Percentiles rank a stretch among this genome's conserved stretches.
Evolutionary conservation across 495 filamentous ascomycete genomes (phyloP).

Genomic region (Tuber microsphaerosporum): DNA sequence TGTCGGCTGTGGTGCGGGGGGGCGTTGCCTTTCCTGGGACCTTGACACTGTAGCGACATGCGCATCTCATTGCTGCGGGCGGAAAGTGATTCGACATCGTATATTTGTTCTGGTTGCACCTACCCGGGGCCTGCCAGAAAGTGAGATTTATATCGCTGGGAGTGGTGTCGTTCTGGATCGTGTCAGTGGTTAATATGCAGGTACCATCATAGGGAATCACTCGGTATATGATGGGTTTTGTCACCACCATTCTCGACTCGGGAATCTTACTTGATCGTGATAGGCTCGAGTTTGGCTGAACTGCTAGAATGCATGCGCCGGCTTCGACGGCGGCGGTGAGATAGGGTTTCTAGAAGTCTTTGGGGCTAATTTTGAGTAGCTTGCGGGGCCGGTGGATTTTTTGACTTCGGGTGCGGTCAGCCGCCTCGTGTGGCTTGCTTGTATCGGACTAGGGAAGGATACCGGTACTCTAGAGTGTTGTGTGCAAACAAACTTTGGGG

Average conservation of each 20-base stretch:
- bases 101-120: no score
- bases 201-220: background rate
- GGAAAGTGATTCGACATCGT: background rate
- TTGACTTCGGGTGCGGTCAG: background rate
- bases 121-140: background rate
- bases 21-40: background rate
- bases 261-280: background rate
- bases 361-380: background rate
- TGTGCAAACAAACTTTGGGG: background rate
- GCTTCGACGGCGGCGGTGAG: background rate
- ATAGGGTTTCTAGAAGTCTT: background rate
- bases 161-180: background rate
- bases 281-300: background rate
- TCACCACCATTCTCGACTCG: background rate
- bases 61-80: background rate
- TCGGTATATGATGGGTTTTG: background rate
- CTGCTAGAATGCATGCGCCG: background rate
- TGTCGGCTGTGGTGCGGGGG: background rate
- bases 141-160: background rate
- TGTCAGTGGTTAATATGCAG: background rate
- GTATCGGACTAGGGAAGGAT: background rate
- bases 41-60: background rate
- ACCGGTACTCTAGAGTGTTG: background rate
- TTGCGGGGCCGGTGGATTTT: background rate
- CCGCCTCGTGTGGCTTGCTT: background rate